Evolutionary conservation across 345 rosid species (phyloP).

Genomic region (Fremontodendron californicum): DNA sequence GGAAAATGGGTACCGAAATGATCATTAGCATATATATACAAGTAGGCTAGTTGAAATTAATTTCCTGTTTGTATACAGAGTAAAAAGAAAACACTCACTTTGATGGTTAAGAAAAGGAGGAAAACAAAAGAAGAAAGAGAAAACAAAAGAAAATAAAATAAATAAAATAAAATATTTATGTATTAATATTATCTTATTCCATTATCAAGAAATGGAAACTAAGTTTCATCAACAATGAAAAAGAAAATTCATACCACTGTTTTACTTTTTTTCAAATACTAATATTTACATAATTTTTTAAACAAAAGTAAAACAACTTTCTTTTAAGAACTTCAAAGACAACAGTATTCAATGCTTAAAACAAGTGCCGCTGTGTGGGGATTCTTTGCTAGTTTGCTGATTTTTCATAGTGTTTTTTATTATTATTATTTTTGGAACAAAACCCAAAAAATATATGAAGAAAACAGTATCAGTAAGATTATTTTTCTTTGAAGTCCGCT

Average conservation of each 20-base stretch:
- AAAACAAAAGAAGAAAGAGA: not conserved
- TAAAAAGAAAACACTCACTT: constrained; percentile 14
- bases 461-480: not conserved
- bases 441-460: not conserved
- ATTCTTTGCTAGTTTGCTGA: not conserved
- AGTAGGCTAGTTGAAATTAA: not conserved
- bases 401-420: no score
- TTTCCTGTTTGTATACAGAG: not conserved
- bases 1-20: not conserved
- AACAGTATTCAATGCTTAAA: not conserved
- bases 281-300: no score
- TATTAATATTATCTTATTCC: not conserved
- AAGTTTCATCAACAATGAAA: no score
- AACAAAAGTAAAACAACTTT: not conserved
- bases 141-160: no score
- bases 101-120: not conserved
- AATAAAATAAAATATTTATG: not conserved
- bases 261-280: not conserved
- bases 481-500: not conserved
- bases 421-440: not conserved
- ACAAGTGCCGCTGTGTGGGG: not conserved
- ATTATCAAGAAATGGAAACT: no score
- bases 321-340: not conserved
- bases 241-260: no score
- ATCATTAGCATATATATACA: constrained; percentile 10